These are phyloP conservation scores for Tetradesmus obliquus DNA, from an alignment of 139 green algal species.

Conservation along the genomic window DNA sequence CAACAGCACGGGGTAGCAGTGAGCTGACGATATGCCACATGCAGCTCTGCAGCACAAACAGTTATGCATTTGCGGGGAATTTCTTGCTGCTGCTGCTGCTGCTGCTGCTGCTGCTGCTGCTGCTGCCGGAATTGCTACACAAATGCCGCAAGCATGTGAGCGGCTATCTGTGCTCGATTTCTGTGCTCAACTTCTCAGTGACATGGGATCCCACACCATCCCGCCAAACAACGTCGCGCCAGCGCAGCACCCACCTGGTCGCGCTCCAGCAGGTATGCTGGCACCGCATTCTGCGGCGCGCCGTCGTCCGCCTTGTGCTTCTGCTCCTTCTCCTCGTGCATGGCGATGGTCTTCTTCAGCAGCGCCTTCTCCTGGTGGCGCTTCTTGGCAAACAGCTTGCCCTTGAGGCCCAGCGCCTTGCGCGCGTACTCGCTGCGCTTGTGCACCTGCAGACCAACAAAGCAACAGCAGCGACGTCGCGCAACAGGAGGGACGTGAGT, in stretches of 20 bases:
- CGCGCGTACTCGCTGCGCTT: slow-evolving; percentile 88
- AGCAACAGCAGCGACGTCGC: too few relatives aligned
- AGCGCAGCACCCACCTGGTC: slow-evolving; percentile 78
- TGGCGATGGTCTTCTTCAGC: slow-evolving; percentile 99
- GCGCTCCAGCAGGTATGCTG: slow-evolving; percentile 98
- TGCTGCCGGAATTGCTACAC: too few relatives aligned
- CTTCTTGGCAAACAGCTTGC: slow-evolving; percentile 99
- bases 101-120: too few relatives aligned
- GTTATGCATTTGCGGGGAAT: background rate
- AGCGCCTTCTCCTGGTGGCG: slow-evolving; percentile 96
- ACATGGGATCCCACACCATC: too few relatives aligned
- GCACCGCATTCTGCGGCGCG: slow-evolving; percentile 88
- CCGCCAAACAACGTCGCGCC: too few relatives aligned
- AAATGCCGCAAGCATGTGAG: too few relatives aligned
- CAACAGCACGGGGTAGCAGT: background rate
- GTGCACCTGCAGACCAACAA: slow-evolving; percentile 58
- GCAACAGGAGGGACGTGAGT: too few relatives aligned
- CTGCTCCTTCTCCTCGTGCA: slow-evolving; percentile 96
- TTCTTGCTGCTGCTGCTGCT: too few relatives aligned
- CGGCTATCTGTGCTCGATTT: too few relatives aligned
- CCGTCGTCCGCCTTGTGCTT: slow-evolving; percentile 95
- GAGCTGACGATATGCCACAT: background rate
- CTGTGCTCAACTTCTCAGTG: too few relatives aligned
- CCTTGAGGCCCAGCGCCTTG: slow-evolving; percentile 83
- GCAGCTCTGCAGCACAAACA: background rate